These are phyloP conservation scores for Tricladium varicosporioides DNA, from an alignment of 2,329 filamentous ascomycete species.

Conservation along the genomic window DNA sequence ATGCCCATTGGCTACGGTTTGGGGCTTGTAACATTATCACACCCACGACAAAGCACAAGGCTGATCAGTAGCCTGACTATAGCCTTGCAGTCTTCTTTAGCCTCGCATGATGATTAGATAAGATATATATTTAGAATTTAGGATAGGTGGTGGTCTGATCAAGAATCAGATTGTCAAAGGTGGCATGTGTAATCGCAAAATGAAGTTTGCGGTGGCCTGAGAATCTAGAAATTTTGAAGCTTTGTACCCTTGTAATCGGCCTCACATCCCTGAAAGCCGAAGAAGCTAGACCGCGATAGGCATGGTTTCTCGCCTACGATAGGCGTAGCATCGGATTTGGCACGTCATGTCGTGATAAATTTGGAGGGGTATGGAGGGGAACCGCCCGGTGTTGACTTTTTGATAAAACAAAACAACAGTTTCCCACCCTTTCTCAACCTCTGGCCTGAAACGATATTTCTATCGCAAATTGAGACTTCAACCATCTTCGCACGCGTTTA, in stretches of 20 bases:
- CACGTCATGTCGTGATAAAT: neutral
- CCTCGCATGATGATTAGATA: too few species aligned
- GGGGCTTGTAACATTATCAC: too few species aligned
- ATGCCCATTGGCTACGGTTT: too few species aligned
- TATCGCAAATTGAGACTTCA: neutral
- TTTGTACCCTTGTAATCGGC: constrained; percentile 2
- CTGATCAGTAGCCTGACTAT: too few species aligned
- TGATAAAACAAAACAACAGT: constrained; percentile 3
- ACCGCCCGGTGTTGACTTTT: constrained; percentile 1
- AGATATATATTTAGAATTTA: too few species aligned
- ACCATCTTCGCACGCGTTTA: neutral
- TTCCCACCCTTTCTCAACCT: neutral
- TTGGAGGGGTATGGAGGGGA: constrained; percentile 13
- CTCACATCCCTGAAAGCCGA: constrained; percentile 1
- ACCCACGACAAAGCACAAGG: too few species aligned
- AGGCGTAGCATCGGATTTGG: neutral
- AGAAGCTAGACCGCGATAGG: neutral
- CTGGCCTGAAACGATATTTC: neutral
- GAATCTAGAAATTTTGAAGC: neutral
- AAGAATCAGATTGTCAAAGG: too few species aligned
- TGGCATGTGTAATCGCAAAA: too few species aligned
- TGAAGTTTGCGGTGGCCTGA: too few species aligned
- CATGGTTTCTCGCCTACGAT: constrained; percentile 20
- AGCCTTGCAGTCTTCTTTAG: too few species aligned
- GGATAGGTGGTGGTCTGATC: too few species aligned